phyloP scores from a whole-genome alignment of 2,329 filamentous ascomycete species.

The Emergomyces pasteurianus region DNA sequence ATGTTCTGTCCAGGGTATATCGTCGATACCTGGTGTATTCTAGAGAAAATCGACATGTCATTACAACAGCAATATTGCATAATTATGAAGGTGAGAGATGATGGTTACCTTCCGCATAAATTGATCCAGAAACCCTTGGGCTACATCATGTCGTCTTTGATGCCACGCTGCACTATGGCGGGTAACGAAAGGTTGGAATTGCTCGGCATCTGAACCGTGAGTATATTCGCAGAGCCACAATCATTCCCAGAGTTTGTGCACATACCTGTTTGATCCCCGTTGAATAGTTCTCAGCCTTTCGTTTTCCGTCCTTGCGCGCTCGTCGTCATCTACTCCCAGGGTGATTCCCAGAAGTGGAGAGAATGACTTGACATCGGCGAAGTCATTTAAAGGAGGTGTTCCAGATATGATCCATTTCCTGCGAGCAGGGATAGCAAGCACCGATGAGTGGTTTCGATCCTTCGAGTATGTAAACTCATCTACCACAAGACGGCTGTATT shows the following conservation, averaged over 20 bases:
- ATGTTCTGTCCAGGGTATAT: constrained; percentile 35
- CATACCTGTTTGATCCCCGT: constrained; percentile 34
- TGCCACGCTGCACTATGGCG: constrained; percentile 42
- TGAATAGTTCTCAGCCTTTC: constrained; percentile 33
- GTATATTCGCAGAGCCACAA: constrained; percentile 7
- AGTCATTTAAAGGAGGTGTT: constrained; percentile 47
- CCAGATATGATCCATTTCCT: constrained; percentile 53
- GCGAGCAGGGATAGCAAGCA: constrained; percentile 37
- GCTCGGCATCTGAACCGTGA: constrained; percentile 35
- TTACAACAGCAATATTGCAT: neutral
- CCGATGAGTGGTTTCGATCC: constrained; percentile 28
- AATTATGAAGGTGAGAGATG: no score
- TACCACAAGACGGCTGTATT: constrained; percentile 48
- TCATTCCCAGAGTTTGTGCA: neutral
- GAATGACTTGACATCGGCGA: constrained; percentile 48
- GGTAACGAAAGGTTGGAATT: constrained; percentile 43
- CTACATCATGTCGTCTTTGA: constrained; percentile 36
- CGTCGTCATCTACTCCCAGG: constrained; percentile 43
- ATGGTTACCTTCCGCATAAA: constrained; percentile 37
- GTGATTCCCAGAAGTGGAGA: constrained; percentile 44
- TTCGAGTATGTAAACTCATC: constrained; percentile 53
- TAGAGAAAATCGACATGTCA: constrained; percentile 5
- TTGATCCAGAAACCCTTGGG: constrained; percentile 43
- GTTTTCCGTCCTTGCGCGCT: constrained; percentile 32
- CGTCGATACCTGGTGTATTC: constrained; percentile 33